Evolutionary conservation across 371 early-diverging fungal genomes (phyloP).

Genomic region (Lichtheimia hyalospora): DNA sequence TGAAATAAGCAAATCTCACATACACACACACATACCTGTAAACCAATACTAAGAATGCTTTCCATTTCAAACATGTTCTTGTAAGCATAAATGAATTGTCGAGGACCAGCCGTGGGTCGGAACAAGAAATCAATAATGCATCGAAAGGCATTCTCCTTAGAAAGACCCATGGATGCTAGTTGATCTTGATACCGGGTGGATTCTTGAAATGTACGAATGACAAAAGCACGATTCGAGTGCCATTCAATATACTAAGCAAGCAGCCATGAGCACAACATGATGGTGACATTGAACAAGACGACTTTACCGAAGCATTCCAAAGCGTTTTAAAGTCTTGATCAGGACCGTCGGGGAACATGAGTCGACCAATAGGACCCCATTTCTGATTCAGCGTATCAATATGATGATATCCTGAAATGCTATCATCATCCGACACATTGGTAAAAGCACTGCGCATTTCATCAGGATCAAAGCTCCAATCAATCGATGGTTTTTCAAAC

Average conservation of each 20-base stretch:
- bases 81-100: constrained; percentile 51
- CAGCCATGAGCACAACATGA: neutral
- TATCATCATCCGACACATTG: constrained; percentile 4
- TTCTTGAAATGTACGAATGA: constrained; percentile 42
- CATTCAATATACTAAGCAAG: constrained; percentile 37
- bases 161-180: constrained; percentile 33
- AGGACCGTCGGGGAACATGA: constrained; percentile 40
- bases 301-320: constrained; percentile 45
- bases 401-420: constrained; percentile 22
- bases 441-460: constrained; percentile 37
- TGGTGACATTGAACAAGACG: neutral
- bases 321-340: constrained; percentile 38
- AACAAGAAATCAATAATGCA: constrained; percentile 49
- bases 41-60: constrained; percentile 44
- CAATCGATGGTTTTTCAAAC: constrained; percentile 46
- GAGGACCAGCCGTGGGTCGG: constrained; percentile 44
- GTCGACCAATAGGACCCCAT: constrained; percentile 16
- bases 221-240: constrained; percentile 46
- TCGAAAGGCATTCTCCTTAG: constrained; percentile 41
- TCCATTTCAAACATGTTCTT: constrained; percentile 42
- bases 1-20: too few species aligned
- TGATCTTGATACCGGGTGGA: constrained; percentile 27
- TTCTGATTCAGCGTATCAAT: constrained; percentile 42
- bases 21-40: constrained; percentile 20
- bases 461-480: constrained; percentile 43